Conservation (phyloP, 2,329 filamentous ascomycete species). For the Lachnellula suecica region DNA sequence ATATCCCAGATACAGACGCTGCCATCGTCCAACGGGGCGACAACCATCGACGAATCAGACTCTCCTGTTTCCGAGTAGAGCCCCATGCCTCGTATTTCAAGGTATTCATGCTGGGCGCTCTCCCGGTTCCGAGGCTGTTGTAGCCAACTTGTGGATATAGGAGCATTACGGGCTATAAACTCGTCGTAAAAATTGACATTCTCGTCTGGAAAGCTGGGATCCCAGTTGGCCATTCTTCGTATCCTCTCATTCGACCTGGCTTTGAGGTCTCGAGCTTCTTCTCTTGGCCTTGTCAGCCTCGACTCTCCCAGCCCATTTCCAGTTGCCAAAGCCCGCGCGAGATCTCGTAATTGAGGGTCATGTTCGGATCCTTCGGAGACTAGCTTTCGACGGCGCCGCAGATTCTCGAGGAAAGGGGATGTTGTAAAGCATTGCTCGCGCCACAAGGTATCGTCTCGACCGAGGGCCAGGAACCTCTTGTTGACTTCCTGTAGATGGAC, state of each 20-base stretch:
- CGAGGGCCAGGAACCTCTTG: conserved; percentile 61
- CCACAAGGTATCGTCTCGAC: conserved; percentile 77
- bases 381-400: conserved; percentile 51
- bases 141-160: conserved; percentile 75
- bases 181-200: conserved; percentile 83
- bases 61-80: conserved; percentile 58
- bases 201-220: conserved; percentile 72
- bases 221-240: conserved; percentile 76
- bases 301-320: conserved; percentile 30
- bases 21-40: conserved; percentile 82
- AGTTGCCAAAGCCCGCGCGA: conserved; percentile 26
- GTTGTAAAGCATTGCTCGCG: conserved; percentile 70
- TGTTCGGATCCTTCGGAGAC: conserved; percentile 37
- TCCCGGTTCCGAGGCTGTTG: conserved; percentile 55
- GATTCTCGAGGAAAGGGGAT: conserved; percentile 63
- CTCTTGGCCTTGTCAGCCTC: conserved; percentile 20
- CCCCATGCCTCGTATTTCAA: conserved; percentile 73
- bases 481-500: conserved; percentile 70
- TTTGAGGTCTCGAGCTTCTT: conserved; percentile 24
- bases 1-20: conserved; percentile 87
- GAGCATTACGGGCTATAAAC: conserved; percentile 79
- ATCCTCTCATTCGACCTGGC: conserved; percentile 39
- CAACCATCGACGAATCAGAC: conserved; percentile 56
- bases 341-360: conserved; percentile 39
- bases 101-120: conserved; percentile 42